Evolutionary conservation across 768 basidiomycete species (phyloP), one percentile per base, ranked within the genome.

Genomic region (Leccinum longicurvipes): DNA sequence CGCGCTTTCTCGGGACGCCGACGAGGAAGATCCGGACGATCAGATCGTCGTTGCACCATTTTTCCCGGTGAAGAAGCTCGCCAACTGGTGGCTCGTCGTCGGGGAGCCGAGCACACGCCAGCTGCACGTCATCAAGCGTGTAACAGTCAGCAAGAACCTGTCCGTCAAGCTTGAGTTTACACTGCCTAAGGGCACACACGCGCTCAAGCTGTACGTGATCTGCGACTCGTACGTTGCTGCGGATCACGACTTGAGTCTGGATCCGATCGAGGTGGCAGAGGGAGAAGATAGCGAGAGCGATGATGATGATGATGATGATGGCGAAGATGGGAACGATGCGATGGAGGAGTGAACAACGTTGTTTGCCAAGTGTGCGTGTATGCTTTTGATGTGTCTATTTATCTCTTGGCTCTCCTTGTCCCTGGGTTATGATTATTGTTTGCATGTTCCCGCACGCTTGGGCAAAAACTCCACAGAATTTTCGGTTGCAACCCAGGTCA

Each of bases 61-160:
- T 75, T 98, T 90, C 76, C 96, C 96, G 0, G 77, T 74, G 51
- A 89, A 87, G 72, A 97, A 98, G 79, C 82, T 93, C 73, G 85
- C 90, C 54, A 93, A 93, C 65, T 98, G 95, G 96, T 98, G 95
- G 95, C 80, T 98, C 31, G 94, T 98, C 47, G 80, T 97, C 11
- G 93, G 93, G n/a, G 90, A 95, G 52, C 79, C 86, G 7, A 76
- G 76, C 31, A 85, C 83, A 17, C 82, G 85, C 34, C 89, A 92
- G 63, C 77, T 99, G 14, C 86, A 93, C 4, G 77, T 91, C 74
- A 77, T 86, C 74, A 83, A 95, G 81, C 87, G 88, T 46, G 91
- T 98, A 34, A 96, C 95, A 0, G 83, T 93, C 41, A 77, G 77
- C 60, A 76, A 87, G 70, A 77, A 71, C 60, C 81, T 97, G n/a